Evolutionary conservation across 2,329 filamentous ascomycete species (phyloP).

Genomic region (Cyphellophora attinorum): DNA sequence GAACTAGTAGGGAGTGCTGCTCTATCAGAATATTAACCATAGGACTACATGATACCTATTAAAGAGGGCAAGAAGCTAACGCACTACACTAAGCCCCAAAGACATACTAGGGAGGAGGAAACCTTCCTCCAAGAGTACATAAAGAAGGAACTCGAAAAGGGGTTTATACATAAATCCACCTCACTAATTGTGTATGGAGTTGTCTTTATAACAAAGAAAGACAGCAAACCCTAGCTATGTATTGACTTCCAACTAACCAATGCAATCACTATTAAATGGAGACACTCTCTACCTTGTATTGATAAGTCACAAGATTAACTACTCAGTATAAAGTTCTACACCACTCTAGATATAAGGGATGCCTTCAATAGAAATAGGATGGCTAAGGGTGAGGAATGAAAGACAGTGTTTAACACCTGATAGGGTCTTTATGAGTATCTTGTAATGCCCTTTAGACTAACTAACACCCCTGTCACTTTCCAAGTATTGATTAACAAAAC

Average conservation of each 20-base stretch:
- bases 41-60: background rate
- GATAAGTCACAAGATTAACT: constrained; percentile 18
- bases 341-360: constrained; percentile 14
- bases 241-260: constrained; percentile 22
- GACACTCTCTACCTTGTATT: constrained; percentile 19
- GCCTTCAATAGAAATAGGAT: constrained; percentile 11
- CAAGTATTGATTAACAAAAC: constrained; percentile 8
- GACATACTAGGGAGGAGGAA: background rate
- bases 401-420: constrained; percentile 12
- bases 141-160: constrained; percentile 3
- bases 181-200: background rate
- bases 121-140: background rate
- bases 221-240: constrained; percentile 17
- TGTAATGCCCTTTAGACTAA: constrained; percentile 15
- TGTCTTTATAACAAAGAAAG: constrained; percentile 16
- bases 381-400: constrained; percentile 12
- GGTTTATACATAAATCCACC: constrained; percentile 1
- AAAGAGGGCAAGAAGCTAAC: background rate
- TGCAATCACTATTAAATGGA: constrained; percentile 20
- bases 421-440: constrained; percentile 15
- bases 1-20: background rate
- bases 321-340: constrained; percentile 11
- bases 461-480: constrained; percentile 9
- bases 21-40: constrained; percentile 1
- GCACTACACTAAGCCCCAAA: background rate